Base-by-base conservation (phyloP, 768 basidiomycete species). In the Rhizopogon sp. region DNA sequence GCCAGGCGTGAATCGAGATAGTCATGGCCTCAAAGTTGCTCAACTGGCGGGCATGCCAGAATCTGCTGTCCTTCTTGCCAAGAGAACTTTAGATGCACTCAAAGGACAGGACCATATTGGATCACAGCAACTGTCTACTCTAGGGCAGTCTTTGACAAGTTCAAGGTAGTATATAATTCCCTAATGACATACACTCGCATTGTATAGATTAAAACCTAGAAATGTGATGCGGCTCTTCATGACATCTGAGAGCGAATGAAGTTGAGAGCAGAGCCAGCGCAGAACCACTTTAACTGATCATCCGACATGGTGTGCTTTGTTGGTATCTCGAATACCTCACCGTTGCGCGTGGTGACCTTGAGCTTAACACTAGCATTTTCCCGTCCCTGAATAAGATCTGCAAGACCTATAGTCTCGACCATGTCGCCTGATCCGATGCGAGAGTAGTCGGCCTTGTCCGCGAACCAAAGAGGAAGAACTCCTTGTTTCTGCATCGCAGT, bases 401-500 rank as follows among this genome's bases (percentile, higher is more conserved):
- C 76, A 14, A 99, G 78, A n/a, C 94, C 96, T 39, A 83, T 58
- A 2, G 97, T 99, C 68, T 91, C 83, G 29, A 98, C 69, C 17
- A 79, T 64, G 66, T 98, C 95, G 11, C 90, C 90, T 44, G 90
- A 78, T 9, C 83, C 85, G 62, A 99, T 93, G 44, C 81, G 84
- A 47, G 75, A 70, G 70, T 99, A 98, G 72, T 98, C 94, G 7
- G 75, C 70, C 69, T 91, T 91, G 70, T 97, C 80, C 6, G 74
- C 81, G 65, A 98, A 92, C 88, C 93, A 97, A n/a, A 98, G 76
- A 13, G 97, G 97, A 17, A 99, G 79, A 49, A 99, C 76, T 35
- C 97, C 97, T 82, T 99, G 97, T 83, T 99, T 99, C 91, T 95
- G 67, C 22, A 56, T 20, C 43, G 29, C 43, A 42, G 17, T 68